Evolutionary conservation across 129 eudicot genomes (phyloP).

Genomic region (Calendula officinalis): DNA sequence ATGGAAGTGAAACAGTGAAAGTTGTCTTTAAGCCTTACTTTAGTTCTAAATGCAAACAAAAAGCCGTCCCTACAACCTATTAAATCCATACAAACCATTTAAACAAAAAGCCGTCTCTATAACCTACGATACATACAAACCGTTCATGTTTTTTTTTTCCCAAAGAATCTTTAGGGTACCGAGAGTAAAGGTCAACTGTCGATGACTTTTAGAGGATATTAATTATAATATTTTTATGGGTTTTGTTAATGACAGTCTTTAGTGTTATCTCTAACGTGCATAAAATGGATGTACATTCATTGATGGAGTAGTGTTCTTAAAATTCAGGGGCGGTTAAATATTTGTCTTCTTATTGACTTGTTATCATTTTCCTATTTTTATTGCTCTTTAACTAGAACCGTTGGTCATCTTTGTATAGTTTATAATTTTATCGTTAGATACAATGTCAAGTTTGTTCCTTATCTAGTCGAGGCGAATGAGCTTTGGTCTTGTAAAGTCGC

Average conservation of each 20-base stretch:
- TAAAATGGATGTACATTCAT: too few species aligned
- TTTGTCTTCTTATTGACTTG: too few species aligned
- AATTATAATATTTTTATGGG: background rate
- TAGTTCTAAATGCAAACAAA: constrained; percentile 12
- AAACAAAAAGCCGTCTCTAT: constrained; percentile 10
- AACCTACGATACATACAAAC: constrained; percentile 11
- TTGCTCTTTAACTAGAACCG: background rate
- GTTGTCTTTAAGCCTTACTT: constrained; percentile 8
- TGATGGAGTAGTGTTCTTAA: too few species aligned
- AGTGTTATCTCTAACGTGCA: too few species aligned
- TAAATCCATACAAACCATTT: constrained; percentile 7
- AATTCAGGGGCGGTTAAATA: too few species aligned
- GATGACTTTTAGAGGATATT: background rate
- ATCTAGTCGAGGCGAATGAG: constrained; percentile 7
- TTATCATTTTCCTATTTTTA: too few species aligned
- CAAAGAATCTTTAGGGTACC: background rate
- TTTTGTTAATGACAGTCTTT: too few species aligned
- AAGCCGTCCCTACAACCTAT: constrained; percentile 2
- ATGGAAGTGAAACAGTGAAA: constrained; percentile 1
- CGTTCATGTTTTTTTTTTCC: constrained; percentile 7
- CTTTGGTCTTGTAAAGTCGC: constrained; percentile 15
- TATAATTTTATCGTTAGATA: background rate
- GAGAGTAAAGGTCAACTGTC: constrained; percentile 1
- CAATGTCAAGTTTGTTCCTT: background rate
- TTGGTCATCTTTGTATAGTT: background rate